Evolutionary conservation across 2,329 filamentous ascomycete genomes (phyloP).

Genomic region (Zymoseptoria ardabiliae): DNA sequence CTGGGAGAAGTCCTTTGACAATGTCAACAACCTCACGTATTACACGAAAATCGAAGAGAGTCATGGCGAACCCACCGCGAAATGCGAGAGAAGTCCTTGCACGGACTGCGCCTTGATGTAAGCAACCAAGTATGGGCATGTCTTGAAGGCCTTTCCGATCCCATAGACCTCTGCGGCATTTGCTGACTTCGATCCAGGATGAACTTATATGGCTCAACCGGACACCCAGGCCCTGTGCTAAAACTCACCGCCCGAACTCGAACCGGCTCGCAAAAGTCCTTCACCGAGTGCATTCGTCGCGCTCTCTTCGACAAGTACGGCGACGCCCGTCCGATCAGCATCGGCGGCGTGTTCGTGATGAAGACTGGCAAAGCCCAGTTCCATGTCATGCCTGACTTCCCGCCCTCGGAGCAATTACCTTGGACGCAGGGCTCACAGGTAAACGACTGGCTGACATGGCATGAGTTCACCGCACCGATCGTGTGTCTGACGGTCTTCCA

Average conservation of each 20-base stretch:
- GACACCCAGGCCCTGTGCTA: conserved; percentile 20
- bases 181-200: conserved; percentile 2
- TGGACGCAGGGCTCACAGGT: conserved; percentile 22
- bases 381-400: conserved; percentile 29
- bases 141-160: no score
- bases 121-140: no score
- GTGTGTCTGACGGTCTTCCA: conserved; percentile 27
- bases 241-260: conserved; percentile 22
- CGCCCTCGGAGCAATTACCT: conserved; percentile 15
- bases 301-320: conserved; percentile 19
- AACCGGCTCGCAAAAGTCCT: conserved; percentile 19
- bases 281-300: conserved; percentile 23
- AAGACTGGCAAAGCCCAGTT: conserved; percentile 21
- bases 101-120: conserved; percentile 25
- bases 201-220: conserved; percentile 24
- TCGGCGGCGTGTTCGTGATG: conserved; percentile 26
- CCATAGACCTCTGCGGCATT: no score
- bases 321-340: conserved; percentile 16
- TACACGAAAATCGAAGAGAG: conserved; percentile 38
- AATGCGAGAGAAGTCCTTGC: conserved; percentile 17
- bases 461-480: conserved; percentile 25
- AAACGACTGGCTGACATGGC: conserved; percentile 25
- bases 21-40: conserved; percentile 21
- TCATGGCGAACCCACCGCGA: conserved; percentile 32
- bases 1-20: conserved; percentile 19